Base-by-base conservation (phyloP, 2,329 filamentous ascomycete species). In the Colletotrichum sp. region DNA sequence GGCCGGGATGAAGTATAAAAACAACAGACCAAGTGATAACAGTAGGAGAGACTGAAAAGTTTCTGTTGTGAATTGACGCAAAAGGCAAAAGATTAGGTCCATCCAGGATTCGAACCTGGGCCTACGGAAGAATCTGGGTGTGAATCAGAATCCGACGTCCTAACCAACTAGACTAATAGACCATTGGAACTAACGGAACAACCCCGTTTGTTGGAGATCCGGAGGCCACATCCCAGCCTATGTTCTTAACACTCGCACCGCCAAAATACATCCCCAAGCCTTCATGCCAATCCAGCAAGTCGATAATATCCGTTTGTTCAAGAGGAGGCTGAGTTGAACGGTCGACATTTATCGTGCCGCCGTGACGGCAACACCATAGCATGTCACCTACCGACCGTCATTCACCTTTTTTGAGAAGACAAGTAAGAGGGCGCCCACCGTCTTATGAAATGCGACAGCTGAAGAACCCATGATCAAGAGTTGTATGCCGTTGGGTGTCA, bases 101-200 rank as follows among this genome's bases (percentile, higher is more conserved):
- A 76, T 76, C 74, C 74, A 76, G 74, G 74, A 76, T 76, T 76
- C 74, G 74, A 74, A 76, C 74, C 74, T 76, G 74, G 74, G 74
- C 74, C 8, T 76, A 76, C 74, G 74, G 74, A 76, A 76, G 18
- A 21, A 15, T 34, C 65, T 60, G 64, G 28, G 13, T 32, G 6
- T 6, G 2, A 69, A 32, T 76, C 74, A 76, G 74, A 76, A 76
- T 76, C 74, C 74, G 74, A 76, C 74, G 74, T 76, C 74, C 65
- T 76, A 76, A 76, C 74, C 74, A 76, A 76, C 74, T 76, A 76
- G 74, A 76, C 74, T 76, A 76, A 76, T 76, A 74, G 74, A 76
- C 74, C 74, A 5, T 0, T 28, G 15, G 12, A 2, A 8, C 0
- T 9, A 6, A 21, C 3, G 13, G 4, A 5, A 0, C 5, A 16